phyloP scores from a whole-genome alignment of 225 moss, liverwort and hornwort species.

The Bryoerythrophyllum caledonicum region DNA sequence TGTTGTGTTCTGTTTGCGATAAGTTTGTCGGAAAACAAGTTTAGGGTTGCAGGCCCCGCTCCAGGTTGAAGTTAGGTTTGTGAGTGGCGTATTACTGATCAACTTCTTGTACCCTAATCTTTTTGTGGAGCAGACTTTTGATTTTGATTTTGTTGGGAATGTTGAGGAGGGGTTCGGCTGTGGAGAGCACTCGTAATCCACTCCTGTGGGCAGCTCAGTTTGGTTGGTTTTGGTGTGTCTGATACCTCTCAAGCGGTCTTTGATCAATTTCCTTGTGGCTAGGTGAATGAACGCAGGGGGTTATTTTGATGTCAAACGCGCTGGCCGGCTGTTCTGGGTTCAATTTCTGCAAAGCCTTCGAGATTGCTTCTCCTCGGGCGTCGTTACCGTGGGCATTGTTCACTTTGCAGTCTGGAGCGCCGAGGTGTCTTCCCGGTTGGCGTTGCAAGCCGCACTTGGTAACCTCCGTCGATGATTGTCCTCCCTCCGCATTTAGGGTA shows the following conservation, averaged over 20 bases:
- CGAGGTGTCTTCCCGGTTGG: conserved; percentile 10
- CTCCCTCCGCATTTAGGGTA: not conserved
- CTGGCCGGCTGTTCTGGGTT: conserved; percentile 21
- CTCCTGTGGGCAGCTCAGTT: not conserved
- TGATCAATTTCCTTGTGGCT: not conserved
- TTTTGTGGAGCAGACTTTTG: not conserved
- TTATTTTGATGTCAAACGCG: conserved; percentile 29
- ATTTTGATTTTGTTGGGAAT: not conserved
- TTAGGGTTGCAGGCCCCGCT: conserved; percentile 2
- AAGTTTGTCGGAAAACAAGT: not conserved
- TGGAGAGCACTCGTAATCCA: not conserved
- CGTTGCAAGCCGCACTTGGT: conserved; percentile 21
- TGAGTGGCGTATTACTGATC: not conserved
- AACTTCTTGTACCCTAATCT: not conserved
- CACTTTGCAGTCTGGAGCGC: conserved; percentile 17
- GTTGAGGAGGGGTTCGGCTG: not conserved
- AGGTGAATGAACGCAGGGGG: conserved; percentile 14
- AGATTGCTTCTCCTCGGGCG: not conserved
- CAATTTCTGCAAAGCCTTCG: conserved; percentile 15
- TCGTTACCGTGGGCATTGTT: not conserved
- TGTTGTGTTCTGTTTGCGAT: not conserved
- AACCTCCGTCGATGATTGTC: not conserved
- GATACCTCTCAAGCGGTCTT: not conserved
- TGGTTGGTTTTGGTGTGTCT: not conserved
- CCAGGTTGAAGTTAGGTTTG: conserved; percentile 1